phyloP scores from a whole-genome alignment of 257 asterid species.

The Salvia miltiorrhiza region DNA sequence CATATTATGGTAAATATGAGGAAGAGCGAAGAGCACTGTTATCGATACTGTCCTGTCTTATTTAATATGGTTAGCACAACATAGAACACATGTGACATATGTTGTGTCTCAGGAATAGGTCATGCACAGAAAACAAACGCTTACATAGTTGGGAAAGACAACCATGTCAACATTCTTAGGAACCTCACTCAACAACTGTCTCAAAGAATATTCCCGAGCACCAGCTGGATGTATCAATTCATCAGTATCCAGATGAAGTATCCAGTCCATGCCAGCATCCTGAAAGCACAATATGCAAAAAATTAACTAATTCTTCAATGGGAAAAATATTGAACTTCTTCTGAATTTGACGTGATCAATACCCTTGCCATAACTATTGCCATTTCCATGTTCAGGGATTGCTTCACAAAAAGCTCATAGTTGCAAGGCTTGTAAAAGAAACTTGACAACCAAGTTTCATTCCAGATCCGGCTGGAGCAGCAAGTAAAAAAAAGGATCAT shows the following conservation, averaged over 20 bases:
- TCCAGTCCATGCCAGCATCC: constrained; percentile 97
- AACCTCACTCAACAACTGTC: constrained; percentile 77
- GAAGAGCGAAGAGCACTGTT: constrained; percentile 18
- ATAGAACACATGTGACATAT: not conserved
- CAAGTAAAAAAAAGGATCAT: constrained; percentile 20
- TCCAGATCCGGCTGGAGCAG: constrained; percentile 90
- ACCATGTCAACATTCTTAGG: constrained; percentile 94
- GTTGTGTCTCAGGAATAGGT: not conserved
- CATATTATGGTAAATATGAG: constrained; percentile 7
- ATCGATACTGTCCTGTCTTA: not conserved
- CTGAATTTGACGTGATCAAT: constrained; percentile 23
- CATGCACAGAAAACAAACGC: constrained; percentile 21
- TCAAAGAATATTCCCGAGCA: constrained; percentile 83
- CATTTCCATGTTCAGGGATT: constrained; percentile 95
- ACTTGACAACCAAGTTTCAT: constrained; percentile 92
- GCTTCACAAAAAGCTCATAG: constrained; percentile 96
- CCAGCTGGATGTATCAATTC: constrained; percentile 96
- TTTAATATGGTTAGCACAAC: not conserved
- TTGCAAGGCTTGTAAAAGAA: constrained; percentile 97
- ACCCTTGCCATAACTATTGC: constrained; percentile 97
- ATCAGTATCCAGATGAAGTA: constrained; percentile 96
- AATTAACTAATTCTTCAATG: not conserved
- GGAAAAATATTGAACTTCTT: not conserved
- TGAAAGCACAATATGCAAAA: constrained; percentile 24
- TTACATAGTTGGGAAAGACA: constrained; percentile 92